Base-by-base conservation (phyloP, 768 basidiomycete species). In the Glaciozyma antarctica region DNA sequence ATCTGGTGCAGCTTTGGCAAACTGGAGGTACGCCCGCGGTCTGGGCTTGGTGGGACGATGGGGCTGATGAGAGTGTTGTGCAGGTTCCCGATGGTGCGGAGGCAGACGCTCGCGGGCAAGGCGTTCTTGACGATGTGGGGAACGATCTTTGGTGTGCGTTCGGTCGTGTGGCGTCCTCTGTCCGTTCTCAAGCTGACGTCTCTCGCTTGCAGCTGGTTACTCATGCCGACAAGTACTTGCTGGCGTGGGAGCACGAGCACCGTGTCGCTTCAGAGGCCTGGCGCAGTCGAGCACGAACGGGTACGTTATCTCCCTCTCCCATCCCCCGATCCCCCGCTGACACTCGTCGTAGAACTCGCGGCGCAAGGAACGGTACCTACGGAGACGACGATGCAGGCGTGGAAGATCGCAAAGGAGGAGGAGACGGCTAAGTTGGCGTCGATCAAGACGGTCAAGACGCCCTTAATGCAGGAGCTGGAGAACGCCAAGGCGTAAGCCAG, bases 141-240 rank as follows among this genome's bases (percentile, higher is more conserved):
- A 10, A 30, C 52, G 19, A 67, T 67, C 26, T 62, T 59, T 10
- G 63, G 63, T 0, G 49, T 51, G n/a, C n/a, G 49, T 51, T 12
- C 34, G 48, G 3, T 19, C 34, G 19, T 38, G 53, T 21, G 10
- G 38, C 38, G 10, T 41, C 38, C 10, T 15, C 38, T 41, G 6
- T 34, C 34, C 38, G 12, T 12, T 41, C 32, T 32, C 9, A 26
- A 55, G 24, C 28, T 30, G 28, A 38, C 53, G 53, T 1, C 19
- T 28, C 13, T 26, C 22, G 19, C n/a, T 22, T 54, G 52, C 53
- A 56, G 61, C 38, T 63, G 47, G 55, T 57, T 6, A 63, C 62
- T n/a, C 57, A 48, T 17, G 60, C 62, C 26, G 69, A 70, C 43
- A 62, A 70, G 45, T 70, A 70, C 54, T 34, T 70, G 24, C 44